Percentiles rank a stretch among this genome's conserved stretches.
Evolutionary conservation across 1,139 yeast species (phyloP).

Genomic region (Schwanniomyces etchellsii): DNA sequence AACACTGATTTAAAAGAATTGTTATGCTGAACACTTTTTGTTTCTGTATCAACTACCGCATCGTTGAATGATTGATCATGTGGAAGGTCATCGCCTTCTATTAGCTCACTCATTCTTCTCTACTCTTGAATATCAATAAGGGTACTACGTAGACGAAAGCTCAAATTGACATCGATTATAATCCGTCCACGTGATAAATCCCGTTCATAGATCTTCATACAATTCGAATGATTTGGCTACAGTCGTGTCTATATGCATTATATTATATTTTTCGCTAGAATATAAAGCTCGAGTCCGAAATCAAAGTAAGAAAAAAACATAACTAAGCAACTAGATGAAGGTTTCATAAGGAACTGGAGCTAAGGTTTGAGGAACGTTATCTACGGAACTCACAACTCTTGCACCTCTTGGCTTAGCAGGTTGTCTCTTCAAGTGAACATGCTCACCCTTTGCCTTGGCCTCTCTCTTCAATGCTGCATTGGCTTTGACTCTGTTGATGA

Average conservation of each 20-base stretch:
- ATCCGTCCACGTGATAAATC: not conserved
- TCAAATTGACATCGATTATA: not conserved
- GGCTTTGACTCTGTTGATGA: slow-evolving; percentile 95
- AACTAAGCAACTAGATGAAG: slow-evolving; percentile 72
- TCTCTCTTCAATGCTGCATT: slow-evolving; percentile 92
- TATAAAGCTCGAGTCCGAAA: not conserved
- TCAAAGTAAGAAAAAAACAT: not conserved
- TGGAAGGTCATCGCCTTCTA: not conserved
- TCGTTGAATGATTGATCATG: not conserved
- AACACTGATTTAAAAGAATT: slow-evolving; percentile 38
- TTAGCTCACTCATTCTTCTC: not conserved
- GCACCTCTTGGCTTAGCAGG: slow-evolving; percentile 97
- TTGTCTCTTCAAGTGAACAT: slow-evolving; percentile 93
- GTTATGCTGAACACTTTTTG: slow-evolving; percentile 1
- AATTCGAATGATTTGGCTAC: no score
- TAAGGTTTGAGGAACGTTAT: slow-evolving; percentile 90
- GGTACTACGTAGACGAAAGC: not conserved
- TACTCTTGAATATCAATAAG: not conserved
- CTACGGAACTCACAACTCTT: slow-evolving; percentile 71
- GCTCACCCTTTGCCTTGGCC: slow-evolving; percentile 92
- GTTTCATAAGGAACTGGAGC: slow-evolving; percentile 99
- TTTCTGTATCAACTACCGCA: not conserved
- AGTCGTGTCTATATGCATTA: not conserved
- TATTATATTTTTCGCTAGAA: not conserved
- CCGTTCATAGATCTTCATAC: no score